Evolutionary conservation across 1,284 basidiomycete species (phyloP).

Genomic region (Schizophyllum amplum): DNA sequence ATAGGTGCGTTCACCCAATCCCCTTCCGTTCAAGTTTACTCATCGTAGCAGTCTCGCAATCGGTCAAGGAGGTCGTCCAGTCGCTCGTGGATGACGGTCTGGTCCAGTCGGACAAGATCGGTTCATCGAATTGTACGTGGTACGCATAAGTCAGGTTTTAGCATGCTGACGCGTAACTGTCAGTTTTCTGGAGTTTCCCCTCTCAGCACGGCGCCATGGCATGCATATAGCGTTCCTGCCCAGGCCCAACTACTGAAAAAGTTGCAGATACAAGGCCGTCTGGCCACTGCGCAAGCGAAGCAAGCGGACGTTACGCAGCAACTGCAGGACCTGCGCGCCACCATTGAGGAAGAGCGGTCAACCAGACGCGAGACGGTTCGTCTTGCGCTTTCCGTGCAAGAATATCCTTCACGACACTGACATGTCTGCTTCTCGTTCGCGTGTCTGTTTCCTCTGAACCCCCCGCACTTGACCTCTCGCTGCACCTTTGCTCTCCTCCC

Average conservation of each 20-base stretch:
- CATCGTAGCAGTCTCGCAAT: slow-evolving; percentile 58
- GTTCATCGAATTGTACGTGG: slow-evolving; percentile 78
- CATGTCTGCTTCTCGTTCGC: no score
- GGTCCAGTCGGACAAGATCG: slow-evolving; percentile 83
- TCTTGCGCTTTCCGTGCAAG: slow-evolving; percentile 3
- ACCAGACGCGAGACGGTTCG: slow-evolving; percentile 61
- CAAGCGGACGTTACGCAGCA: slow-evolving; percentile 39
- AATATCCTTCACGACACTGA: not conserved
- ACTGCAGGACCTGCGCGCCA: slow-evolving; percentile 33
- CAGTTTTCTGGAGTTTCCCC: slow-evolving; percentile 91
- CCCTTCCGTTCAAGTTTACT: not conserved
- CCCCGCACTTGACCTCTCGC: no score
- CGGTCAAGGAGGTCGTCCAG: slow-evolving; percentile 83
- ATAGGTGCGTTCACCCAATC: no score
- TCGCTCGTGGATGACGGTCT: slow-evolving; percentile 78
- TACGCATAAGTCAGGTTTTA: slow-evolving; percentile 8
- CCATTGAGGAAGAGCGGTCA: slow-evolving; percentile 44
- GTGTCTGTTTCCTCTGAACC: no score
- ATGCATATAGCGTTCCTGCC: slow-evolving; percentile 11
- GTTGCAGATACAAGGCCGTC: slow-evolving; percentile 33
- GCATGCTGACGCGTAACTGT: not conserved
- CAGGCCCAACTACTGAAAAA: slow-evolving; percentile 17
- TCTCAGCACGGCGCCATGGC: slow-evolving; percentile 78
- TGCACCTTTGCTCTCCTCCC: no score
- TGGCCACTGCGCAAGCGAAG: slow-evolving; percentile 47